Conservation (phyloP, 2,329 filamentous ascomycete species). For the Alternaria infectoria region DNA sequence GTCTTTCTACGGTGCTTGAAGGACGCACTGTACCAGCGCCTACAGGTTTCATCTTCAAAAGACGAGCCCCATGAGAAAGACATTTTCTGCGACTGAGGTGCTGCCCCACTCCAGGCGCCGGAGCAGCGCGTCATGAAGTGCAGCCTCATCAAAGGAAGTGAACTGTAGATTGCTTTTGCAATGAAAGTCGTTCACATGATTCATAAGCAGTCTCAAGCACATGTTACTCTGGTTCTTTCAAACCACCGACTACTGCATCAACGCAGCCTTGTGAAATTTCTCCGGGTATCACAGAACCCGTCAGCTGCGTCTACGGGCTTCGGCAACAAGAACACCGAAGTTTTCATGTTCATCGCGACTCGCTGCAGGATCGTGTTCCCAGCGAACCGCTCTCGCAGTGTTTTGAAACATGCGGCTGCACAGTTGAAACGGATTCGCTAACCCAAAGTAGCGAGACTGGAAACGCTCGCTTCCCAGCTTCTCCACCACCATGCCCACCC, state of each 20-base stretch:
- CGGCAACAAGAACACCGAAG: neutral
- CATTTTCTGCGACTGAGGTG: neutral
- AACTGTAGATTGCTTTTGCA: neutral
- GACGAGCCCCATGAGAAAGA: neutral
- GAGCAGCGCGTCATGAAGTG: conserved; percentile 12
- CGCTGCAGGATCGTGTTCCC: conserved; percentile 14
- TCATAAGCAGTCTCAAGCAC: neutral
- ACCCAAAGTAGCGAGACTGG: conserved; percentile 23
- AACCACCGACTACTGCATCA: neutral
- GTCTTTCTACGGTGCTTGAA: neutral
- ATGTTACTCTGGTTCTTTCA: neutral
- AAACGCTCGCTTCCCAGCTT: conserved; percentile 28
- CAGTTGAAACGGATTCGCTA: conserved; percentile 21
- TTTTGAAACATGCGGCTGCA: conserved; percentile 33
- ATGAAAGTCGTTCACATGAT: neutral
- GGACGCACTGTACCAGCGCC: neutral
- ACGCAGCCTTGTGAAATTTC: neutral
- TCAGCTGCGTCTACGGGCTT: neutral
- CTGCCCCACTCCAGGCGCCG: conserved; percentile 10
- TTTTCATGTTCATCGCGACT: conserved; percentile 8
- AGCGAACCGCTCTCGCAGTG: conserved; percentile 16
- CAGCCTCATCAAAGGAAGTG: conserved; percentile 7
- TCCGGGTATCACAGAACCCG: neutral
- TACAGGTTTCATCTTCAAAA: conserved; percentile 9
- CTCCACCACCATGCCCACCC: conserved; percentile 22